Base-by-base conservation (phyloP, 2,329 filamentous ascomycete species). In the Pseudogymnoascus destructans region DNA sequence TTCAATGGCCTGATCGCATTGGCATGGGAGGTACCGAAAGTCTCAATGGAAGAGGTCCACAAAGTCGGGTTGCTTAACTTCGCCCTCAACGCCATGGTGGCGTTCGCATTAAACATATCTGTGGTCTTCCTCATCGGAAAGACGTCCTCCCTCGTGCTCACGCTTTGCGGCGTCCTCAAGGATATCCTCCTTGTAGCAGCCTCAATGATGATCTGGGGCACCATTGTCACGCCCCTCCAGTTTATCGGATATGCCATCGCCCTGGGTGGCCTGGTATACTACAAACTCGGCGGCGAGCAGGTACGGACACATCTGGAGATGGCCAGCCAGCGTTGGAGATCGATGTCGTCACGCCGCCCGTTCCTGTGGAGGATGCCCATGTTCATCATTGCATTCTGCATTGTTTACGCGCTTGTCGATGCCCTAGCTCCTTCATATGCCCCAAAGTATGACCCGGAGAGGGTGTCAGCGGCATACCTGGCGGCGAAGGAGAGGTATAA, bases 81-180 rank as follows among this genome's bases (percentile, higher is more conserved):
- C 67, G 75, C 91, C 68, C 73, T 84, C 60, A 93, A 92, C 72
- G 89, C 87, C 60, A 75, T 85, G 57, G 82, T 87, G 66, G 88
- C 88, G 19, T 92, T 93, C 73, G 72, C 87, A 66, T 79, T 93
- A 61, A 93, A 93, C 73, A 85, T 92, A 58, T 90, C 88, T 1
- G 87, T 92, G 38, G 88, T 93, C 42, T 89, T 92, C 76, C 71
- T 93, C 74, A 92, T 93, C 69, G 88, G 88, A 75, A 91, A 87
- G 77, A 92, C 88, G 13, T 92, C 87, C 0, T 88, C 87, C 57
- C 84, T 93, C 58, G 85, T 92, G 66, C 84, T 93, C 68, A 93
- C 89, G 30, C 85, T 93, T 52, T 92, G 86, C 69, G 88, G 88
- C 75, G 87, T 93, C 36, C 82, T 93, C 63, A 93, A 92, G 79